Base-by-base conservation (phyloP, 768 basidiomycete species). In the Stropharia rugosoannulata region DNA sequence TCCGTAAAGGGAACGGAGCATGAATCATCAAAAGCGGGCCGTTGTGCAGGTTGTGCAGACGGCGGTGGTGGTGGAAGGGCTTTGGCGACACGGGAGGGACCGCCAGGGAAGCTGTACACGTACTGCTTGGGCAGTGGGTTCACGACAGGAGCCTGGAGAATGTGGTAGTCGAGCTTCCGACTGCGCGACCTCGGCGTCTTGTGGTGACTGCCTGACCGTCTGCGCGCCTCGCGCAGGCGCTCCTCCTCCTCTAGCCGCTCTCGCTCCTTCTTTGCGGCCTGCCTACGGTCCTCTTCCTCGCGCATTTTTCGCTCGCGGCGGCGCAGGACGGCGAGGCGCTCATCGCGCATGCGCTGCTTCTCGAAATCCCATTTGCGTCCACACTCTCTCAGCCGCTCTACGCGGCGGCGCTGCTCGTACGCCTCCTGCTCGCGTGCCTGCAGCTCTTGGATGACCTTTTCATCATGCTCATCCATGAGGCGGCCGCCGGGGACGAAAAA, bases 1-100 rank as follows among this genome's bases (percentile, higher is more conserved):
- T 84, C 81, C 47, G 75, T 73, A 66, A 87, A 86, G 1, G 80
- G 67, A 10, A 87, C 77, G 6, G 75, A 61, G 18, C 73, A 72
- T 18, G 73, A 66, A 39, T 72, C 68, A 55, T 75, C 69, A 45
- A 70, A 71, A n/a, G 66, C 56, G 48, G 64, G 62, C 6, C 29
- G 4, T 49, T 66, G 69, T 68, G 69, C 57, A 71, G 66, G 22
- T 22, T 22, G 39, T 58, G 62, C 54, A n/a, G 49, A 46, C 25
- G 54, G 51, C 29, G 50, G 40, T 44, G 35, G 29, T 39, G 48
- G 40, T 45, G 58, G 51, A 27, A 49, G 42, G 55, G 39, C 15
- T 40, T n/a, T 16, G 13, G 22, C 38, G 5, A 32, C 5, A n/a
- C 40, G 39, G 38, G 47, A 16, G 54, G 56, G 37, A 57, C 57